Evolutionary conservation across 139 green algal genomes (phyloP).

Genomic region (Haematococcus lacustris): DNA sequence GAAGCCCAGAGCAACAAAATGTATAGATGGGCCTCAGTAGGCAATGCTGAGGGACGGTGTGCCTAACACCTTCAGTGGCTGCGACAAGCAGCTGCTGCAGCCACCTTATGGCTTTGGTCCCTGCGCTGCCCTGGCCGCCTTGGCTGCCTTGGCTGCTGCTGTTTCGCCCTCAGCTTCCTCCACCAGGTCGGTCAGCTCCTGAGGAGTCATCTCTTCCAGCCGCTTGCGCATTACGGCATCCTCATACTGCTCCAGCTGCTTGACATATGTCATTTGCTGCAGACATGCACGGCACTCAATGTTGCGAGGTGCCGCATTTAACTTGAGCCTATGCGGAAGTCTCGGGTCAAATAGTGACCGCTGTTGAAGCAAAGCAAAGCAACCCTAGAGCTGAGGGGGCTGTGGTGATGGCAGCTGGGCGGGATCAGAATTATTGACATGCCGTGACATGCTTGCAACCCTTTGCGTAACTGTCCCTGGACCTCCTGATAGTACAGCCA

Average conservation of each 20-base stretch:
- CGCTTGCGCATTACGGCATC: slow-evolving; percentile 94
- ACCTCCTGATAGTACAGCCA: not conserved
- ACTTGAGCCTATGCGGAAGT: too few species aligned
- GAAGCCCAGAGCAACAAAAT: too few species aligned
- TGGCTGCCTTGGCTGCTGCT: not conserved
- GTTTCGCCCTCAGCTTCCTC: not conserved
- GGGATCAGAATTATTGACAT: not conserved
- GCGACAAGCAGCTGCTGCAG: too few species aligned
- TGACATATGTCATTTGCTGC: slow-evolving; percentile 98
- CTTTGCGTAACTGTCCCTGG: too few species aligned
- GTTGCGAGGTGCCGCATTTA: too few species aligned
- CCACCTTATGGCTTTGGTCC: too few species aligned
- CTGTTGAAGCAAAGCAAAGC: not conserved
- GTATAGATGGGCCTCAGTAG: too few species aligned
- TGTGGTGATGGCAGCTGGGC: too few species aligned
- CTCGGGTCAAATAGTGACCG: too few species aligned
- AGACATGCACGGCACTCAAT: not conserved
- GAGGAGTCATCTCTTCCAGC: slow-evolving; percentile 89
- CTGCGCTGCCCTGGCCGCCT: not conserved
- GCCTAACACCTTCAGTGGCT: too few species aligned
- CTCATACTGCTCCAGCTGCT: slow-evolving; percentile 97
- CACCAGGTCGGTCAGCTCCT: slow-evolving; percentile 34
- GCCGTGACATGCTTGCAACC: too few species aligned
- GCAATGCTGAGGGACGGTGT: too few species aligned
- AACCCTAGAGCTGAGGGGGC: not conserved